phyloP scores from a whole-genome alignment of 2,329 filamentous ascomycete genomes.

The Proliferodiscus dingleyae region DNA sequence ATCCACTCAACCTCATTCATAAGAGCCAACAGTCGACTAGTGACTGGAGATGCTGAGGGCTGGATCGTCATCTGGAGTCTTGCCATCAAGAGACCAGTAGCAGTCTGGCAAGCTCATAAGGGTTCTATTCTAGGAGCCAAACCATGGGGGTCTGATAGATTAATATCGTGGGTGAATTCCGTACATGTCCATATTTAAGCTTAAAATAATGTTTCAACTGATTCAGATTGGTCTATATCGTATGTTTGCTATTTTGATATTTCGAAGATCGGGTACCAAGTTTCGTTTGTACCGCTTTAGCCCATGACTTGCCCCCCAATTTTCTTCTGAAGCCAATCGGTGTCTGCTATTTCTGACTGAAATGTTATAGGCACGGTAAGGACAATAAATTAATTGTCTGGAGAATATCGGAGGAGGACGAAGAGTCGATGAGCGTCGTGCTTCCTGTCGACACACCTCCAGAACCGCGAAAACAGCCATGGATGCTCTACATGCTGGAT shows the following conservation, averaged over 20 bases:
- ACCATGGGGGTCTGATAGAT: slow-evolving; percentile 64
- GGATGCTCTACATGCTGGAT: slow-evolving; percentile 76
- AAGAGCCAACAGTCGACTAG: slow-evolving; percentile 66
- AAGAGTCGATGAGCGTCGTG: slow-evolving; percentile 58
- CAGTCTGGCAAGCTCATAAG: slow-evolving; percentile 82
- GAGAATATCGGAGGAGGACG: slow-evolving; percentile 60
- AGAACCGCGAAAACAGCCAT: slow-evolving; percentile 58
- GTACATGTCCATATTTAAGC: slow-evolving; percentile 2
- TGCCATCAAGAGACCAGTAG: slow-evolving; percentile 71
- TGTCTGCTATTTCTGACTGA: slow-evolving; percentile 1
- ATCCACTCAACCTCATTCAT: slow-evolving; percentile 75
- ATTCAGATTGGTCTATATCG: slow-evolving; percentile 4
- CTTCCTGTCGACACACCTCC: slow-evolving; percentile 64
- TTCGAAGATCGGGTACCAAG: background rate
- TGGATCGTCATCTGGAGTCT: slow-evolving; percentile 85
- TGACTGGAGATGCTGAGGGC: slow-evolving; percentile 86
- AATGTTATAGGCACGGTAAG: slow-evolving; percentile 69
- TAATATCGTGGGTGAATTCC: slow-evolving; percentile 69
- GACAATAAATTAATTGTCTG: slow-evolving; percentile 85
- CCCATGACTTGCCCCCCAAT: background rate
- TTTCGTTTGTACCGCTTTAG: too few relatives aligned
- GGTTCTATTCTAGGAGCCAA: slow-evolving; percentile 70
- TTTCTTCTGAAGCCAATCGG: too few relatives aligned
- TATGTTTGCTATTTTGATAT: slow-evolving; percentile 9
- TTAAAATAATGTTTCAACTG: background rate